phyloP scores from a whole-genome alignment of 2,329 filamentous ascomycete genomes.

The Talaromyces sp. region DNA sequence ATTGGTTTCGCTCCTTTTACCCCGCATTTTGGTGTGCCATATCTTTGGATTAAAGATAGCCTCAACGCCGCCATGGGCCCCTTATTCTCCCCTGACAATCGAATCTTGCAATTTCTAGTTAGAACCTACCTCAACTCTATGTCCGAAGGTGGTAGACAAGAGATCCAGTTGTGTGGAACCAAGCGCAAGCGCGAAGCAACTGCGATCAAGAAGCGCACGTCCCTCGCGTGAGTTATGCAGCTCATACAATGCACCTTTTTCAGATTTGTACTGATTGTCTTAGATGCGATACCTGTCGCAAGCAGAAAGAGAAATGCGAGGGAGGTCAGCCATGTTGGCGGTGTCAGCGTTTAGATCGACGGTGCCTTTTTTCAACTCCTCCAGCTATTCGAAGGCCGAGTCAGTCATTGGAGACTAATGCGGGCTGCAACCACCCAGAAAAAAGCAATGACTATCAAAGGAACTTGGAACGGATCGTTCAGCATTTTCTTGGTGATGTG shows the following conservation, averaged over 20 bases:
- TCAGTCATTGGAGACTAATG: conserved; percentile 19
- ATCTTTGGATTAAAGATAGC: conserved; percentile 7
- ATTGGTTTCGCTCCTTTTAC: conserved; percentile 9
- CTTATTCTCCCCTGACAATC: too few relatives aligned
- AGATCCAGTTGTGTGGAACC: background rate
- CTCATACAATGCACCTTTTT: background rate
- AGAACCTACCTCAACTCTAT: background rate
- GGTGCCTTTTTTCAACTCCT: conserved; percentile 49
- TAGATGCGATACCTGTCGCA: conserved; percentile 57
- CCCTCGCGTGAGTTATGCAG: conserved; percentile 18
- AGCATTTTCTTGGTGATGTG: conserved; percentile 19
- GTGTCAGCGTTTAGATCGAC: conserved; percentile 53
- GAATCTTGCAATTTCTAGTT: too few relatives aligned
- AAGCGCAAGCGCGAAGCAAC: conserved; percentile 17
- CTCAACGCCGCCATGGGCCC: background rate
- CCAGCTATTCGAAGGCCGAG: conserved; percentile 35
- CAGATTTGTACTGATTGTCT: conserved; percentile 5
- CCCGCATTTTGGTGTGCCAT: conserved; percentile 9
- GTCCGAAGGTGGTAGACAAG: conserved; percentile 7
- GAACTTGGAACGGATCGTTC: conserved; percentile 16
- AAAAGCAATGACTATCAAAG: background rate
- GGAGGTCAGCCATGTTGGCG: conserved; percentile 57
- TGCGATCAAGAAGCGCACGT: conserved; percentile 9
- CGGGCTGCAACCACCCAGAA: background rate
- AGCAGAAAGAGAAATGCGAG: conserved; percentile 60